Evolutionary conservation across 441 rosid species (phyloP), one percentile per base, ranked within the genome.

Genomic region (Syzygium syzygioides): DNA sequence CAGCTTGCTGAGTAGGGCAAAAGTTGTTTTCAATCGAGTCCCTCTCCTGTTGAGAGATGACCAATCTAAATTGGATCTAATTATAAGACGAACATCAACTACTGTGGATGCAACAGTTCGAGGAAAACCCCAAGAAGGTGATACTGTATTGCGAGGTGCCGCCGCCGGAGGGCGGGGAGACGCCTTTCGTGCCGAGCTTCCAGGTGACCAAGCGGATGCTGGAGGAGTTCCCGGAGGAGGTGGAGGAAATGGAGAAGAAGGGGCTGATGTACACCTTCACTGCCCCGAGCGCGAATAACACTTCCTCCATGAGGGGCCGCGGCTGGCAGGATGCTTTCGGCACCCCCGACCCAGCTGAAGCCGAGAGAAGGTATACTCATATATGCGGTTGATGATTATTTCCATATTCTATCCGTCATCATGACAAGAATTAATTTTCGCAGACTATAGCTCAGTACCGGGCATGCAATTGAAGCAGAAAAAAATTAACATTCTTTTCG

Each of bases 101-200:
- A 32, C n/a, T 55, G 56, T 32, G 45, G 59, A 79, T 79, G 30
- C 55, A 23, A 55, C 90, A 95, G 97, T 92, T 94, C 53, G 92
- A 89, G 87, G 96, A 93, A 56, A 88, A 3, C 80, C 97, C 96
- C 3, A 90, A 91, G 89, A 93, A 91, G 59, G 91, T 95, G 37
- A 50, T 93, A 7, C 91, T 94, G 7, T 94, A 88, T 91, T 95
- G 97, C 54, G 96, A 94, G 91, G 90, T 94, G 62, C 94, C 97
- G 19, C 93, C 97, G 4, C 95, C 95, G 8, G 94, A 93, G 84
- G 97, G 96, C 26, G 95, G 97, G 45, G 71, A 95, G 93, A 95
- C 97, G 9, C 97, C 96, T 6, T 92, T 94, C 85, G 97, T 95
- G 84, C 97, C 97, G n/a, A 94, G 96, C 93, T 94, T 93, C 85